These are phyloP conservation scores for Colletotrichum sublineola DNA, from an alignment of 2,329 filamentous ascomycete genomes.

Conservation along the genomic window DNA sequence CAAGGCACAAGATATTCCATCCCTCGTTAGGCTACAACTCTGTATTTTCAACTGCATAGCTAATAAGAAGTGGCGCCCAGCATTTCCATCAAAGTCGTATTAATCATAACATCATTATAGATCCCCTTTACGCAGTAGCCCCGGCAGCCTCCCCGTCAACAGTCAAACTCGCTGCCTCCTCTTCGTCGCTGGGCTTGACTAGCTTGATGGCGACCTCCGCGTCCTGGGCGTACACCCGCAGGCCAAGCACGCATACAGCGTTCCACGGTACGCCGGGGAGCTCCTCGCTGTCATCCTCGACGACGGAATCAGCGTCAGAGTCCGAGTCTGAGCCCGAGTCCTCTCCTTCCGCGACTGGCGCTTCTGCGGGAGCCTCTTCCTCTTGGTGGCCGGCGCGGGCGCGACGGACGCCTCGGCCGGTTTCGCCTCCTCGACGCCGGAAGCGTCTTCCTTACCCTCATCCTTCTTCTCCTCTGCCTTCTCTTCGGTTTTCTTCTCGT, in stretches of 20 bases:
- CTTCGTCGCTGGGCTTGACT: constrained; percentile 49
- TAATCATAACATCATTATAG: neutral
- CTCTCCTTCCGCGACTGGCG: constrained; percentile 35
- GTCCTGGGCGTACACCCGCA: constrained; percentile 56
- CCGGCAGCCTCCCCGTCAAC: constrained; percentile 48
- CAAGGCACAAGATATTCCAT: neutral
- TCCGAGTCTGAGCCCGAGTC: constrained; percentile 28
- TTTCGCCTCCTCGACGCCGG: constrained; percentile 21
- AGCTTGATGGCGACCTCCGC: constrained; percentile 52
- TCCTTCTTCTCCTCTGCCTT: constrained; percentile 6
- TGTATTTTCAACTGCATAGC: too few relatives aligned
- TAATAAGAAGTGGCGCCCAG: neutral
- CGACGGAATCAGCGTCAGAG: constrained; percentile 13
- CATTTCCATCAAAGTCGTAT: neutral
- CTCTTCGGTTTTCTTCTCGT: constrained; percentile 16
- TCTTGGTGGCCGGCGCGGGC: neutral
- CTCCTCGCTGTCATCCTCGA: constrained; percentile 40
- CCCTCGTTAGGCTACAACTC: too few relatives aligned
- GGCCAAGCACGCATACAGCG: constrained; percentile 57
- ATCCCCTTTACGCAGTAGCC: constrained; percentile 46
- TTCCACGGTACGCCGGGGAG: constrained; percentile 52
- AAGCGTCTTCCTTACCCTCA: constrained; percentile 6
- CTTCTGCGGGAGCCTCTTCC: constrained; percentile 23
- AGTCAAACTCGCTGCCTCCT: constrained; percentile 49
- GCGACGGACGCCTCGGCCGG: constrained; percentile 1